Evolutionary conservation across 148 eudicot genomes (phyloP).

Genomic region (Rhododendron griersonianum): DNA sequence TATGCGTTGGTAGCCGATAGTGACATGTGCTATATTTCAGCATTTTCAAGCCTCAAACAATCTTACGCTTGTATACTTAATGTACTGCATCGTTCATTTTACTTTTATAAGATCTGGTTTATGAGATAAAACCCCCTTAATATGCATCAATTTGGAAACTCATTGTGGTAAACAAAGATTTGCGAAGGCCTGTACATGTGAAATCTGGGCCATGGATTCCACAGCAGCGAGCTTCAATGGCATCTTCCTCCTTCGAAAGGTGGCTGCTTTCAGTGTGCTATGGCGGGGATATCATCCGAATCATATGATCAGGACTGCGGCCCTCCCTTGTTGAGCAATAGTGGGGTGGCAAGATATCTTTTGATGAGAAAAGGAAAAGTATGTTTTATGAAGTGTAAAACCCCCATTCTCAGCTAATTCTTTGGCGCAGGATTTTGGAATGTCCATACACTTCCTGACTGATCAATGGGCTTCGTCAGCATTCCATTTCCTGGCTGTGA

Average conservation of each 20-base stretch:
- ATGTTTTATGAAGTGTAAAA: slow-evolving; percentile 32
- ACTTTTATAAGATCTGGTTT: background rate
- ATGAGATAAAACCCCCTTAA: background rate
- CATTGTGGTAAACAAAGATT: background rate
- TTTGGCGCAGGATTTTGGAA: slow-evolving; percentile 81
- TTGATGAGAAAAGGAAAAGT: slow-evolving; percentile 24
- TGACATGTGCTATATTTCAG: background rate
- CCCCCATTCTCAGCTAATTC: slow-evolving; percentile 48
- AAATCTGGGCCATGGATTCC: slow-evolving; percentile 2
- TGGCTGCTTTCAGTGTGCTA: background rate
- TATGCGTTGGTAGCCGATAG: background rate
- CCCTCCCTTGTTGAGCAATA: slow-evolving; percentile 19
- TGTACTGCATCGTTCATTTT: background rate
- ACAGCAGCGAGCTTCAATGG: background rate
- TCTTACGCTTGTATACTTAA: background rate
- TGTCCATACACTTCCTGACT: slow-evolving; percentile 30
- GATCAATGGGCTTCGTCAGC: slow-evolving; percentile 46
- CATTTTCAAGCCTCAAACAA: background rate
- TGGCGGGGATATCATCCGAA: background rate
- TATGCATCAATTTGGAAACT: background rate
- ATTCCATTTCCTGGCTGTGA: slow-evolving; percentile 47
- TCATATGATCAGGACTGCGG: background rate
- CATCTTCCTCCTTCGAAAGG: background rate
- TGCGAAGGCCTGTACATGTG: background rate
- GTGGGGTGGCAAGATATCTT: slow-evolving; percentile 23